phyloP scores from a whole-genome alignment of 176 grass and related monocot genomes.

The Leersia perrieri region DNA sequence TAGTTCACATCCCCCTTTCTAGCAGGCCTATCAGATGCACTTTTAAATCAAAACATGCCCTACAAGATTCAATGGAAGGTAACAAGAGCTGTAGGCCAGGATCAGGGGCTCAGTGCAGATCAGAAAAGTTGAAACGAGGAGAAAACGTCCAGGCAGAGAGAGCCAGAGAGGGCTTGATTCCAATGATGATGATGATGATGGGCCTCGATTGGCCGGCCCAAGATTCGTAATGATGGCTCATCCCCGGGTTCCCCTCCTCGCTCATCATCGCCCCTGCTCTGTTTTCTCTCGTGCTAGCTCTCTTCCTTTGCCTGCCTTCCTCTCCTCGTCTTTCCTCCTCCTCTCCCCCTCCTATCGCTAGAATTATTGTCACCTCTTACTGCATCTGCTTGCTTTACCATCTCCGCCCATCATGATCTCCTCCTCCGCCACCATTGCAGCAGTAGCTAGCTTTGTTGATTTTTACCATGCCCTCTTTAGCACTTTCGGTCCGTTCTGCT shows the following conservation, averaged over 20 bases:
- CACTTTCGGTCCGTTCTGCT: not conserved
- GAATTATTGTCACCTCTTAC: not conserved
- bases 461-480: not conserved
- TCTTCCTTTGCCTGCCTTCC: not conserved
- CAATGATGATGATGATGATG: constrained; percentile 59
- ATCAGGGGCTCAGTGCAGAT: not conserved
- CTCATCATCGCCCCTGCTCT: constrained; percentile 38
- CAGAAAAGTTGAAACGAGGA: not conserved
- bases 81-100: not conserved
- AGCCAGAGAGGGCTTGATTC: constrained; percentile 9
- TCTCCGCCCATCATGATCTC: constrained; percentile 7
- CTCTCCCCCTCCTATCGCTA: not conserved
- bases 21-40: no score
- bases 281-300: not conserved
- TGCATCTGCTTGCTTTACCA: constrained; percentile 4
- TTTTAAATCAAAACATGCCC: no score
- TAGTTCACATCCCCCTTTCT: no score
- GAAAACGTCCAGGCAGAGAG: not conserved
- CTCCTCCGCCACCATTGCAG: not conserved
- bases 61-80: no score
- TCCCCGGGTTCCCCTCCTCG: constrained; percentile 26
- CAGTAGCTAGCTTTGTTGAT: not conserved
- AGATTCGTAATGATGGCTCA: constrained; percentile 86
- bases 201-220: constrained; percentile 60
- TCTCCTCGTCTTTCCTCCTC: not conserved